phyloP scores from a whole-genome alignment of 768 basidiomycete species.

The Lactifluus rugatus region DNA sequence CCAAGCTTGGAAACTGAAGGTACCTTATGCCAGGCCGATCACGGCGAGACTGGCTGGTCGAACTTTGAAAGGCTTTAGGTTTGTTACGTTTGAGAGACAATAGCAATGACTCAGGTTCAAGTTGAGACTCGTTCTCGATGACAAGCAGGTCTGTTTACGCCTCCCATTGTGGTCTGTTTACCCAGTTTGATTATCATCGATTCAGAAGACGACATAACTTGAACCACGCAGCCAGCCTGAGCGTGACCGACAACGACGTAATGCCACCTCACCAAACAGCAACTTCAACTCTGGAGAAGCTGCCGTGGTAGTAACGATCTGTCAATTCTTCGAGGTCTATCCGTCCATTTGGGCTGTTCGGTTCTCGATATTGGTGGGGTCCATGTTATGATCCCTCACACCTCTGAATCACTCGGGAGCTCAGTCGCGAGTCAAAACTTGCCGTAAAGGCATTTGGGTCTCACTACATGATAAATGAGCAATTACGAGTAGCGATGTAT shows the following conservation, averaged over 20 bases:
- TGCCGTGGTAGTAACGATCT: conserved; percentile 16
- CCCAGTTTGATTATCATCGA: not conserved
- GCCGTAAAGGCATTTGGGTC: no score
- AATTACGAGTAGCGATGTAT: not conserved
- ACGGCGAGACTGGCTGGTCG: conserved; percentile 93
- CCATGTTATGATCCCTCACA: no score
- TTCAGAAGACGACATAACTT: conserved; percentile 91
- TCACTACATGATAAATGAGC: not conserved
- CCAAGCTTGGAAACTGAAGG: no score
- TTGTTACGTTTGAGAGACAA: conserved; percentile 92
- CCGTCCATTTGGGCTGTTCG: no score
- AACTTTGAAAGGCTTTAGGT: conserved; percentile 99
- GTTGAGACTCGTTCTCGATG: conserved; percentile 71
- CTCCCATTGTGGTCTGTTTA: no score
- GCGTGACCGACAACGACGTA: conserved; percentile 47
- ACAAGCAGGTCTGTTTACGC: conserved; percentile 80
- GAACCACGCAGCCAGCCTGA: conserved; percentile 76
- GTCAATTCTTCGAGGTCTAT: no score
- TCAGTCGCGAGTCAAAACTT: no score
- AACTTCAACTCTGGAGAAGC: conserved; percentile 22
- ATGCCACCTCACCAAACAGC: conserved; percentile 9
- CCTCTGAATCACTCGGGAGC: no score
- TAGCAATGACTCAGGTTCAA: conserved; percentile 84
- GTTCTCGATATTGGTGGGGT: no score
- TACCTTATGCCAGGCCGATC: conserved; percentile 94